phyloP scores from a whole-genome alignment of 768 basidiomycete species.

The Auriscalpium vulgare region DNA sequence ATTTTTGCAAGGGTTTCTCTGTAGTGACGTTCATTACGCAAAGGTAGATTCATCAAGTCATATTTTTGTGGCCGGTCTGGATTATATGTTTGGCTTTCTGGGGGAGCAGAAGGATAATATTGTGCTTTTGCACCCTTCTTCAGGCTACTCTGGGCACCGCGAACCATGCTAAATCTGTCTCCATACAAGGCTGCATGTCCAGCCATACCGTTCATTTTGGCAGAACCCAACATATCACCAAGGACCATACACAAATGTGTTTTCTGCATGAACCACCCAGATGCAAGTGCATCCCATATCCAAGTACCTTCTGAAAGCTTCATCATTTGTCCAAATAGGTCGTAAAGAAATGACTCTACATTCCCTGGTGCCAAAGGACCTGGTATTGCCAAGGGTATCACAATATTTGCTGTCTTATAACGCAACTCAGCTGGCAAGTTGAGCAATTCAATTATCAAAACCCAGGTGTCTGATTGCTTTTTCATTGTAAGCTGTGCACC shows the following conservation, averaged over 20 bases:
- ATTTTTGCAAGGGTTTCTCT: not conserved
- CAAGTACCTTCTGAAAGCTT: not conserved
- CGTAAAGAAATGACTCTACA: not conserved
- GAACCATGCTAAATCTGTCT: conserved; percentile 19
- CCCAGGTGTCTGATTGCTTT: conserved; percentile 24
- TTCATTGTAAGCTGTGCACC: conserved; percentile 26
- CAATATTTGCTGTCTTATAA: not conserved
- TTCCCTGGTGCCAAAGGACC: not conserved
- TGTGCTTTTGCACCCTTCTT: not conserved
- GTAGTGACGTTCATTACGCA: not conserved
- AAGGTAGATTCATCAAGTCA: not conserved
- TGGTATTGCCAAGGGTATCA: not conserved
- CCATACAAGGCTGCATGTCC: conserved; percentile 15
- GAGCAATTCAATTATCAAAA: conserved; percentile 18
- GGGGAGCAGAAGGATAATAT: not conserved
- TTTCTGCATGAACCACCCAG: not conserved
- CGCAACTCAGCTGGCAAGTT: conserved; percentile 8
- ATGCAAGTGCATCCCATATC: not conserved
- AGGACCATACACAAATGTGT: conserved; percentile 16
- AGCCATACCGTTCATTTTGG: conserved; percentile 15
- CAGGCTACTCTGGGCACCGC: not conserved
- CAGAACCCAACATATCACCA: conserved; percentile 28
- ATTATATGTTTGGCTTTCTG: not conserved
- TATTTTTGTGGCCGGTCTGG: not conserved
- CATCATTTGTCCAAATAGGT: not conserved